phyloP scores from a whole-genome alignment of 176 grass and related monocot species.

The Bolboschoenus planiculmis region DNA sequence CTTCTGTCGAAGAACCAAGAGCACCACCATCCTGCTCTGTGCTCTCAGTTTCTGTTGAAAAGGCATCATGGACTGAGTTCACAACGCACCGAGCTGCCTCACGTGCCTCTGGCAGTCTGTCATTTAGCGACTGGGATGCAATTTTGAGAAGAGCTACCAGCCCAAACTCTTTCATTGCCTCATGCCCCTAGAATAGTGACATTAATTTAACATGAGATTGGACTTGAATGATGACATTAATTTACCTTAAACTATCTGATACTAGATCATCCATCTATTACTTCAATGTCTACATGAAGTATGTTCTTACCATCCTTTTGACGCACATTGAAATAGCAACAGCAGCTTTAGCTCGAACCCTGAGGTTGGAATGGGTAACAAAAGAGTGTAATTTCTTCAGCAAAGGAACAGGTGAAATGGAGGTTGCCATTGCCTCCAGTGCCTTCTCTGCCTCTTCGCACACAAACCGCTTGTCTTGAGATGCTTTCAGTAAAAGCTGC shows the following conservation, averaged over 20 bases:
- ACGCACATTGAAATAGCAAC: constrained; percentile 72
- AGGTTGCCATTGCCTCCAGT: constrained; percentile 63
- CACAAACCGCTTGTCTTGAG: constrained; percentile 96
- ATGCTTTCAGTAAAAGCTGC: constrained; percentile 92
- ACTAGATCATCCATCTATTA: not conserved
- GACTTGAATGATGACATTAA: not conserved
- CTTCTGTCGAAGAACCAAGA: constrained; percentile 7
- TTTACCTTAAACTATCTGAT: not conserved
- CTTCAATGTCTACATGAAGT: not conserved
- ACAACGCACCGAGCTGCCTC: constrained; percentile 74
- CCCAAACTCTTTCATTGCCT: constrained; percentile 65
- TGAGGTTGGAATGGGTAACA: constrained; percentile 80
- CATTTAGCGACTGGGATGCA: constrained; percentile 66
- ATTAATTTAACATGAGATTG: not conserved
- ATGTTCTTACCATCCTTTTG: constrained; percentile 47
- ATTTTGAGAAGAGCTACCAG: constrained; percentile 54
- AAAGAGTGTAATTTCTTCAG: constrained; percentile 68
- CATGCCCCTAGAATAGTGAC: constrained; percentile 37
- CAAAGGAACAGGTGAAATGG: constrained; percentile 57
- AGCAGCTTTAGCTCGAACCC: constrained; percentile 89
- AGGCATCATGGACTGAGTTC: constrained; percentile 39
- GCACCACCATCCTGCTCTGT: not conserved
- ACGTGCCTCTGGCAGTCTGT: constrained; percentile 80
- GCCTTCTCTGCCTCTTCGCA: constrained; percentile 92
- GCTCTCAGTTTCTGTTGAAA: constrained; percentile 28